Evolutionary conservation across 345 rosid species (phyloP).

Genomic region (Sonneratia alba): DNA sequence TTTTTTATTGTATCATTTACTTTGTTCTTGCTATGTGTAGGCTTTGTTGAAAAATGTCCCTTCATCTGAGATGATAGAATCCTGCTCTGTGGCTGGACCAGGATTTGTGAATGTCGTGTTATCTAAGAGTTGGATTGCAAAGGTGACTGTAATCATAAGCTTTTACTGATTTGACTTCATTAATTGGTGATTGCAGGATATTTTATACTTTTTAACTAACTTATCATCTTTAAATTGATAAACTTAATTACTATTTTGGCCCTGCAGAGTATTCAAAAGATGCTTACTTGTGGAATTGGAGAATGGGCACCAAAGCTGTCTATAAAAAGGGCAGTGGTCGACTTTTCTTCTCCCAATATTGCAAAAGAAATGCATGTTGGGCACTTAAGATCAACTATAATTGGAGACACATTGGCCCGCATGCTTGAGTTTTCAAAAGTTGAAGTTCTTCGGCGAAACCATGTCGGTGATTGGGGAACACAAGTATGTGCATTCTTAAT

Average conservation of each 20-base stretch:
- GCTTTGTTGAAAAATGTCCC: constrained; percentile 67
- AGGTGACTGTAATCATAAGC: constrained; percentile 37
- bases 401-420: constrained; percentile 89
- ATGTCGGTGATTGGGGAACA: constrained; percentile 99
- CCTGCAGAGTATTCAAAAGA: constrained; percentile 61
- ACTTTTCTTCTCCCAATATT: constrained; percentile 94
- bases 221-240: neutral
- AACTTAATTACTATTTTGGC: neutral
- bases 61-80: constrained; percentile 62
- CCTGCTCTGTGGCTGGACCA: constrained; percentile 83
- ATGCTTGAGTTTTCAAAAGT: constrained; percentile 86
- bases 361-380: constrained; percentile 99
- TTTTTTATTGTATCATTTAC: neutral
- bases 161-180: neutral
- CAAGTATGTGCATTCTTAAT: constrained; percentile 38
- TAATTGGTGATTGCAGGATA: neutral
- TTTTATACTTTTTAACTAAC: neutral
- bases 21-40: constrained; percentile 23
- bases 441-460: constrained; percentile 88
- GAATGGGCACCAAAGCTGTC: constrained; percentile 75
- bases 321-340: constrained; percentile 71
- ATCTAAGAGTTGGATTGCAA: constrained; percentile 70
- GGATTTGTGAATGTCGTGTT: constrained; percentile 80
- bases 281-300: constrained; percentile 75
- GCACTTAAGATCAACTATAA: constrained; percentile 89